Percentiles rank a stretch among this genome's conserved stretches.
Conservation (phyloP, 306 rosid genomes). For the Glycine soja region DNA sequence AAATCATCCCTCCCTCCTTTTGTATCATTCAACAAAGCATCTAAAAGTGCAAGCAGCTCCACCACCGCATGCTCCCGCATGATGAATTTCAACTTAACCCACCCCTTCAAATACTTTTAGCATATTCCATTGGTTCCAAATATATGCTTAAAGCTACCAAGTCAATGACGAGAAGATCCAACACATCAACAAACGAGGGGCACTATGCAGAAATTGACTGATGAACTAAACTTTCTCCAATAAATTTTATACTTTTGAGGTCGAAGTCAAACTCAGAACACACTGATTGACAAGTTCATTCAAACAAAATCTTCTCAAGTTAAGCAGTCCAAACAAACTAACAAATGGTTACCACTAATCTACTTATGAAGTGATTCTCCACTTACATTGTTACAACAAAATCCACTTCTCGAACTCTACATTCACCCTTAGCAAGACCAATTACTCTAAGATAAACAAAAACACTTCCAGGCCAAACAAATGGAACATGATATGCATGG, state of each 20-base stretch:
- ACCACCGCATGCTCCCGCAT: background rate
- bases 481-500: no score
- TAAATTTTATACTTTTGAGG: background rate
- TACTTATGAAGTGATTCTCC: constrained; percentile 7
- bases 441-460: background rate
- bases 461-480: background rate
- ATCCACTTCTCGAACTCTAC: constrained; percentile 17
- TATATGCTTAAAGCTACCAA: background rate
- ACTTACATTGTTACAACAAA: constrained; percentile 34
- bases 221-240: constrained; percentile 7
- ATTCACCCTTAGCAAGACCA: background rate
- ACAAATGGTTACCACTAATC: background rate
- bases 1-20: background rate
- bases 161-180: constrained; percentile 6
- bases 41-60: constrained; percentile 20
- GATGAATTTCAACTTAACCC: background rate
- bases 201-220: background rate
- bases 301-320: background rate
- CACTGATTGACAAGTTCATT: constrained; percentile 1
- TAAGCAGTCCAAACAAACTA: constrained; percentile 22
- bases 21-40: background rate
- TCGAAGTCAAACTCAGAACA: constrained; percentile 19
- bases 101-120: constrained; percentile 4
- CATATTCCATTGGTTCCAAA: background rate
- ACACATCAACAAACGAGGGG: constrained; percentile 15